Percentiles rank a stretch among this genome's conserved stretches.
Evolutionary conservation across 1,284 basidiomycete species (phyloP).

Genomic region (Fomitopsis pinicola): DNA sequence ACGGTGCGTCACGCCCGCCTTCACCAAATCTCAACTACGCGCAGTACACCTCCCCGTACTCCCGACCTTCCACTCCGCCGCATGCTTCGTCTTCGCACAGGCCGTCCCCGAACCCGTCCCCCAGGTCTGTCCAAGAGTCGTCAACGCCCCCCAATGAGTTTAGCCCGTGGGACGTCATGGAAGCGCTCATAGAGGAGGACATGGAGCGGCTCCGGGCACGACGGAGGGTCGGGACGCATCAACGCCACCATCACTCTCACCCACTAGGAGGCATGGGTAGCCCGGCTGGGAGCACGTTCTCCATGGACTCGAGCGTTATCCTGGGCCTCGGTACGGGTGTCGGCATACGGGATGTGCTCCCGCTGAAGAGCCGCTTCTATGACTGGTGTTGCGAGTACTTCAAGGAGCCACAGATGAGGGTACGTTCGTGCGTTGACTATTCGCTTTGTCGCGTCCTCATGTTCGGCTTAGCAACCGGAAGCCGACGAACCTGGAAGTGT

Average conservation of each 20-base stretch:
- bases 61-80: conserved; percentile 42
- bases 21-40: conserved; percentile 75
- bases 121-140: conserved; percentile 11
- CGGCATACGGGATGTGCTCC: conserved; percentile 71
- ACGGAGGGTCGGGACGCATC: conserved; percentile 38
- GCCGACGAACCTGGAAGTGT: conserved; percentile 93
- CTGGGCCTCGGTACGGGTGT: conserved; percentile 71
- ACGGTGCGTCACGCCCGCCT: conserved; percentile 60
- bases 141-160: conserved; percentile 42
- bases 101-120: conserved; percentile 27
- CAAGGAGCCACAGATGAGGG: conserved; percentile 97
- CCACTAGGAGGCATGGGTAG: conserved; percentile 43
- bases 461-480: conserved; percentile 71
- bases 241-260: conserved; percentile 23
- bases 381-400: conserved; percentile 98
- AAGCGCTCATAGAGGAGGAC: conserved; percentile 86
- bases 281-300: conserved; percentile 71
- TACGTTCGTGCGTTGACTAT: conserved; percentile 33
- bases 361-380: conserved; percentile 89
- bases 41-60: conserved; percentile 73
- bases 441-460: conserved; percentile 3
- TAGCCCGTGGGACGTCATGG: conserved; percentile 73
- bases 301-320: conserved; percentile 69
- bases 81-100: conserved; percentile 18
- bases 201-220: conserved; percentile 81